Evolutionary conservation across 352 stramenopile genomes (phyloP), one percentile per base, ranked within the genome.

Genomic region (Plasmopara muralis): DNA sequence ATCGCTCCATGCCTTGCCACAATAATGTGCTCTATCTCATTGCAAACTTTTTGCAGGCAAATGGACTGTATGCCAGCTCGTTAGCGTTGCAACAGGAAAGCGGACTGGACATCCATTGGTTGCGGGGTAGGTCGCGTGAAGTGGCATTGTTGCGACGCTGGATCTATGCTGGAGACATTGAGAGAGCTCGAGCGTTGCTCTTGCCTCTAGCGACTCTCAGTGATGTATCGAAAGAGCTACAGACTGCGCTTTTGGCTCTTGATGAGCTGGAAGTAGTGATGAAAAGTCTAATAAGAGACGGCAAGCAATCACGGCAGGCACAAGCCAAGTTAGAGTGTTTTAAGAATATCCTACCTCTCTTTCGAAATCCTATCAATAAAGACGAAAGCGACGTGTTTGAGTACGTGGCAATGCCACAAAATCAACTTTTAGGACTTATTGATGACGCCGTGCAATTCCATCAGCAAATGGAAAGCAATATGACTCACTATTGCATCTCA

Each of bases 1-100:
- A 25, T 33, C 34, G n/a, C 51, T 44, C 55, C 7, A 51, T 58
- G 34, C 47, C 57, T 37, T 34, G 39, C 39, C 47, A 55, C 12
- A 55, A 15, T 7, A 63, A 80, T 50, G 55, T 85, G 47, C 60
- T 86, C n/a, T 81, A 73, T 45, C 66, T 86, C 35, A 59, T 89
- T 34, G 54, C 50, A 0, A 63, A 71, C 35, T 76, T 85, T 55
- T 45, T 90, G 16, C 66, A 72, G 13, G 42, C 47, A 0, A 68
- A 59, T 12, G 66, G 62, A 7, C 57, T 87, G 8, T 68, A 57
- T 49, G 50, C 54, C 12, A 72, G 57, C 5, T 75, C 70, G 9
- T 53, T 83, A 47, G 45, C 65, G 46, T 60, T 90, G 47, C 65
- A 82, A 50, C 47, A 62, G 16, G 77, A 90, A 53, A 82, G 62